Evolutionary conservation across 2,329 filamentous ascomycete genomes (phyloP).

Genomic region (Fusarium fujikuroi): DNA sequence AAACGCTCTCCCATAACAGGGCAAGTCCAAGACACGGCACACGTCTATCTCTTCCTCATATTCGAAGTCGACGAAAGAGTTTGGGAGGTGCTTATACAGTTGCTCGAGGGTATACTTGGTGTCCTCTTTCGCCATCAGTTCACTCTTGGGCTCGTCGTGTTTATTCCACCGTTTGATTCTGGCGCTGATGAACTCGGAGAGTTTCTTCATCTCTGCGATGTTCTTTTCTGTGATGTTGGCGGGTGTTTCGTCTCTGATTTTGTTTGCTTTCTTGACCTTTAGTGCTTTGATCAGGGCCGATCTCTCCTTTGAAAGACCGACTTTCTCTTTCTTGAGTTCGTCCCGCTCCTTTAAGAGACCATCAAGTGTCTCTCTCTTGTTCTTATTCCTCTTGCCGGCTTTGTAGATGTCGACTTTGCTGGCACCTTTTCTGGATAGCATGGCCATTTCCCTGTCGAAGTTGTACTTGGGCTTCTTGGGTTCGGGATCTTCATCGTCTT

Average conservation of each 20-base stretch:
- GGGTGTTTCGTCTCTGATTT: background rate
- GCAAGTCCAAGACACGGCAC: background rate
- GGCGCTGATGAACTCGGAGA: background rate
- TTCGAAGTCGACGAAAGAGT: background rate
- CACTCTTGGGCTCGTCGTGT: background rate
- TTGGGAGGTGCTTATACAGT: background rate
- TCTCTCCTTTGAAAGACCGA: background rate
- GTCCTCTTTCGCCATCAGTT: background rate
- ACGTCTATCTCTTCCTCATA: background rate
- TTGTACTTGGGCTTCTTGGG: background rate
- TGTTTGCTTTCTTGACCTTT: background rate
- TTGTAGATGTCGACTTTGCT: background rate
- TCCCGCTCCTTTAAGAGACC: background rate
- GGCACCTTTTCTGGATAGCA: background rate
- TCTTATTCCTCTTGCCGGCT: background rate
- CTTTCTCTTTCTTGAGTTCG: background rate
- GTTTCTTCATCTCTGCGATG: background rate
- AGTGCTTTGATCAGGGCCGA: background rate
- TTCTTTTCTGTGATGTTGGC: background rate
- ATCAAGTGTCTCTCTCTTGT: background rate
- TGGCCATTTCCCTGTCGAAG: background rate
- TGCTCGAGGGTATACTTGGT: background rate
- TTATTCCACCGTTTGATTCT: background rate
- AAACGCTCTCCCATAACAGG: background rate
- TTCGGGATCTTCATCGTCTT: background rate